phyloP scores from a whole-genome alignment of 1,284 basidiomycete genomes.

The Pterulicium gracile region DNA sequence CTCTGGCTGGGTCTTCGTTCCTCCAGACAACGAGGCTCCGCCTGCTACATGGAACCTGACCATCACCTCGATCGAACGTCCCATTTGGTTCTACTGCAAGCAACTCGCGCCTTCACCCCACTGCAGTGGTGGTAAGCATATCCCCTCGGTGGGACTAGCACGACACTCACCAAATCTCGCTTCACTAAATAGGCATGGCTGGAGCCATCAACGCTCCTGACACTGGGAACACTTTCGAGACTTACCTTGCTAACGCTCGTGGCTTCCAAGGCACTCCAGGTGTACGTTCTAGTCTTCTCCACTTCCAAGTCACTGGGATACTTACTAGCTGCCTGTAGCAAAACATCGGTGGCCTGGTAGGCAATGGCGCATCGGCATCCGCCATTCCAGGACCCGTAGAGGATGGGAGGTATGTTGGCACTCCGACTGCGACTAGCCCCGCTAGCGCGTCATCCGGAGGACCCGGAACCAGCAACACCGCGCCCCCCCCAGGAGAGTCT shows the following conservation, averaged over 20 bases:
- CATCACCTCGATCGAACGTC: constrained; percentile 28
- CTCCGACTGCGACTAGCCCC: constrained; percentile 14
- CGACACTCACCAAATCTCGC: too few species aligned
- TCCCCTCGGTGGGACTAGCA: too few species aligned
- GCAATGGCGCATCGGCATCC: constrained; percentile 33
- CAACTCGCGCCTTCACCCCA: constrained; percentile 32
- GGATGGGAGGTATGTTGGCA: constrained; percentile 18
- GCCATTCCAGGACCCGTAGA: constrained; percentile 26
- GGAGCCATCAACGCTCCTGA: constrained; percentile 45
- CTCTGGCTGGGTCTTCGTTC: constrained; percentile 33
- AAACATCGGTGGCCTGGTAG: constrained; percentile 26
- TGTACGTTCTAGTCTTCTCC: constrained; percentile 14
- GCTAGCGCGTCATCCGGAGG: background rate
- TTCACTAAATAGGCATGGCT: constrained; percentile 23
- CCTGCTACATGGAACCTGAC: constrained; percentile 34
- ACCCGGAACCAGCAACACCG: background rate
- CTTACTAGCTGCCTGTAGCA: constrained; percentile 18
- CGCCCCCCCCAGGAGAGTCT: background rate
- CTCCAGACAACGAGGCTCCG: constrained; percentile 13
- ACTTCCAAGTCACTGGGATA: background rate
- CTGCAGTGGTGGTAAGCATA: constrained; percentile 18
- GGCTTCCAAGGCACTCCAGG: constrained; percentile 19
- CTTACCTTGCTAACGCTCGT: constrained; percentile 27
- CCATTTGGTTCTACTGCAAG: constrained; percentile 56
- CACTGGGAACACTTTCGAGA: constrained; percentile 32